Evolutionary conservation across 1,284 basidiomycete species (phyloP).

Genomic region (Ustilago crameri): DNA sequence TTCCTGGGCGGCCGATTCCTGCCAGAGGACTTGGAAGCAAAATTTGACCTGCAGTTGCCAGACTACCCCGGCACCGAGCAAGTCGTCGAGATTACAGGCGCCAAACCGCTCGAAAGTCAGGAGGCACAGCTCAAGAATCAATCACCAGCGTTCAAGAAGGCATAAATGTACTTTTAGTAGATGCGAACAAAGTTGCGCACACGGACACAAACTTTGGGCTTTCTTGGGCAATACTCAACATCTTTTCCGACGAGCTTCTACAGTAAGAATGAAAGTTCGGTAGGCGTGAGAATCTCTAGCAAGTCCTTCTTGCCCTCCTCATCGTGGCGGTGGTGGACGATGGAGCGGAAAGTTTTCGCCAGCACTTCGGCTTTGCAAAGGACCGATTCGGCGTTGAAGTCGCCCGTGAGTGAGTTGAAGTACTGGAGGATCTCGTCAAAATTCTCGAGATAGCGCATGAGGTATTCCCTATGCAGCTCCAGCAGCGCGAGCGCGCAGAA

Average conservation of each 20-base stretch:
- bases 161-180: too few relatives aligned
- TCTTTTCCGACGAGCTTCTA: neutral
- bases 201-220: too few relatives aligned
- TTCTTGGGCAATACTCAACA: too few relatives aligned
- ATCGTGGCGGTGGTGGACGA: neutral
- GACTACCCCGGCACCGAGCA: constrained; percentile 59
- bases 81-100: constrained; percentile 65
- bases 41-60: constrained; percentile 55
- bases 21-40: constrained; percentile 69
- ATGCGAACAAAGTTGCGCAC: too few relatives aligned
- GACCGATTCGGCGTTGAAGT: constrained; percentile 36
- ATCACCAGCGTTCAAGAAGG: neutral
- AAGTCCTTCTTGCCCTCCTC: neutral
- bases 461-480: constrained; percentile 91
- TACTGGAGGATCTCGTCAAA: constrained; percentile 69
- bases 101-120: constrained; percentile 27
- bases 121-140: constrained; percentile 8
- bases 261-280: neutral
- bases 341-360: constrained; percentile 20
- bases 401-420: constrained; percentile 48
- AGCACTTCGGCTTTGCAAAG: constrained; percentile 49
- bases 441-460: constrained; percentile 90
- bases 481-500: constrained; percentile 93
- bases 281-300: constrained; percentile 8
- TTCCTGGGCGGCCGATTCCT: constrained; percentile 93